Evolutionary conservation across 108 stramenopile species (phyloP).

Genomic region (Craspedostauros australis): DNA sequence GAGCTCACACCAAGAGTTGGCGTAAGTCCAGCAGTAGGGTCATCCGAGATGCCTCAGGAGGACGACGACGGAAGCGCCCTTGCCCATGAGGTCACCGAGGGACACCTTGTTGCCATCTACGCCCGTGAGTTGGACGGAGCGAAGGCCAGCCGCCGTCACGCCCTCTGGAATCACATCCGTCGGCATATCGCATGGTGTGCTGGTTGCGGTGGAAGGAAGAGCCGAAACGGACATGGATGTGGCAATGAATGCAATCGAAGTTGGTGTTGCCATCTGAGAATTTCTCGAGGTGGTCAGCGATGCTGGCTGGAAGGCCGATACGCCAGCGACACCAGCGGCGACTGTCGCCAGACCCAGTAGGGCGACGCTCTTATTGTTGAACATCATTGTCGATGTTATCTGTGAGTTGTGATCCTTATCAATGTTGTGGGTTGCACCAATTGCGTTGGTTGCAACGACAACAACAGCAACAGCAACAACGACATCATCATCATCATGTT

Average conservation of each 20-base stretch:
- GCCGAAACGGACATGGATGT: background rate
- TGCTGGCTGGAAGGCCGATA: no score
- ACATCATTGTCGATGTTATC: no score
- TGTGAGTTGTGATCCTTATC: no score
- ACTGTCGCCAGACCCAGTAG: no score
- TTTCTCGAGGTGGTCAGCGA: no score
- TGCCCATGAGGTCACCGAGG: conserved; percentile 46
- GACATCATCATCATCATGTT: no score
- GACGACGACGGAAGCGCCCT: conserved; percentile 54
- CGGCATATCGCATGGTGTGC: conserved; percentile 2
- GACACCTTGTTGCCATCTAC: conserved; percentile 43
- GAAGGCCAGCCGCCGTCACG: conserved; percentile 12
- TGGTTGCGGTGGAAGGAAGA: no score
- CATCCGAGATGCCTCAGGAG: conserved; percentile 81
- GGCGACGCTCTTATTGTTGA: no score
- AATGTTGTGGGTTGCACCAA: no score
- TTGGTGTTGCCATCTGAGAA: background rate
- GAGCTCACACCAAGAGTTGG: conserved; percentile 65
- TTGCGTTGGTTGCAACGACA: no score
- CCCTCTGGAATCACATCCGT: conserved; percentile 8
- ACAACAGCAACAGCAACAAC: no score
- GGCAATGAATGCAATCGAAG: background rate
- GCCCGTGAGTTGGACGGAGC: conserved; percentile 35
- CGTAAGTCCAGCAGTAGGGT: conserved; percentile 90
- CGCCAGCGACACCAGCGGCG: no score